phyloP scores from a whole-genome alignment of 768 basidiomycete genomes.

The Mycena polygramma region DNA sequence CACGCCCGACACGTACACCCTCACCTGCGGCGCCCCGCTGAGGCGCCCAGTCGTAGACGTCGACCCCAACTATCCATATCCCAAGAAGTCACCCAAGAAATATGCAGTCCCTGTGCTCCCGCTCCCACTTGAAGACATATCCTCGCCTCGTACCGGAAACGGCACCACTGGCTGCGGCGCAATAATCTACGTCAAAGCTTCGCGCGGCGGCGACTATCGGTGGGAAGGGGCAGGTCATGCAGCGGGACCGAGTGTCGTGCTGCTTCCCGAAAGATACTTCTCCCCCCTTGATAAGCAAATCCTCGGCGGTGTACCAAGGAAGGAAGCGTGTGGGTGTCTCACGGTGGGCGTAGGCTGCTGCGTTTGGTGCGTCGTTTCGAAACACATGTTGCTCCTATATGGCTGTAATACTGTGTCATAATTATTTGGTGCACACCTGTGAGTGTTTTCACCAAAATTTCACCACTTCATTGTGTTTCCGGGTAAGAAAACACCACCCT shows the following conservation, averaged over 20 bases:
- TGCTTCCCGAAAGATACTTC: not conserved
- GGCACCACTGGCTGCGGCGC: not conserved
- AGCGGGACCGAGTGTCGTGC: not conserved
- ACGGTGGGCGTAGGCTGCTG: not conserved
- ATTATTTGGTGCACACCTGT: too few species aligned
- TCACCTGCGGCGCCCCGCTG: not conserved
- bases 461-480: too few species aligned
- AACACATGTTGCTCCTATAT: too few species aligned
- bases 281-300: not conserved
- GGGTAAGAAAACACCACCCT: too few species aligned
- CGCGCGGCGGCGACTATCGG: not conserved
- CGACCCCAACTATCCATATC: not conserved
- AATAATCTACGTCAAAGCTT: not conserved
- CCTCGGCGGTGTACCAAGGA: not conserved
- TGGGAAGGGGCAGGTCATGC: not conserved
- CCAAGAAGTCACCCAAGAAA: not conserved
- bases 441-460: too few species aligned
- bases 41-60: not conserved
- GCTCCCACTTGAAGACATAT: not conserved
- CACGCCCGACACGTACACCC: not conserved
- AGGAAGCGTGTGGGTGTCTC: not conserved
- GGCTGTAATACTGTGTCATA: too few species aligned
- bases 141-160: not conserved
- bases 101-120: not conserved
- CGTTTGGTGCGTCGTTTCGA: not conserved